Percentiles rank a stretch among this genome's conserved stretches.
phyloP scores from a whole-genome alignment of 2,329 filamentous ascomycete genomes.

The Emericellopsis cladophorae region DNA sequence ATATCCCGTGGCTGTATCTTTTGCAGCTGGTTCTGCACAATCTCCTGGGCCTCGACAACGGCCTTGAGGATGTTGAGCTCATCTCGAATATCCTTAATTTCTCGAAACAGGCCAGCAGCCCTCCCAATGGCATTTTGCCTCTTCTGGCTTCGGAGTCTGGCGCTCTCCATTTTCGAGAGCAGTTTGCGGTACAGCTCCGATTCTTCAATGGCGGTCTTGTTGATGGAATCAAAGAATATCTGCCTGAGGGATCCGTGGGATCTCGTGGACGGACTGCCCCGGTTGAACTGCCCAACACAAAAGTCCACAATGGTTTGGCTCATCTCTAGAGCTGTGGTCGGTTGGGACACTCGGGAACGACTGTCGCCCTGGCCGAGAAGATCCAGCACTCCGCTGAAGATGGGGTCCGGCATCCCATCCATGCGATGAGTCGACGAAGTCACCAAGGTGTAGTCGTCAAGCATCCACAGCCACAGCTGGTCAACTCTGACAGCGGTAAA shows the following conservation, averaged over 20 bases:
- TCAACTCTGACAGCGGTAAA: neutral
- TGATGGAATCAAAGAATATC: constrained; percentile 2
- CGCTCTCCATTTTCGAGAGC: neutral
- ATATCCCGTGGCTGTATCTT: neutral
- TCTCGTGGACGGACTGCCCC: neutral
- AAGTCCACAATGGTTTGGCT: constrained; percentile 5
- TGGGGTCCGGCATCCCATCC: neutral
- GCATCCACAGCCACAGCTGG: neutral
- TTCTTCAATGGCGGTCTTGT: constrained; percentile 2
- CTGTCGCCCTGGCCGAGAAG: neutral
- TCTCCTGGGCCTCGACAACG: constrained; percentile 4
- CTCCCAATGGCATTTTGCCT: constrained; percentile 1
- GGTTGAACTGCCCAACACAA: constrained; percentile 6
- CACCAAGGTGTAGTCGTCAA: neutral
- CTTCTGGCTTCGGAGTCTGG: neutral
- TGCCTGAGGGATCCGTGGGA: neutral
- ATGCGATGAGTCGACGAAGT: neutral
- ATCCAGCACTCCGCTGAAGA: neutral
- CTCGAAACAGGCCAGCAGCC: constrained; percentile 3
- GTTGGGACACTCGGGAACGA: neutral
- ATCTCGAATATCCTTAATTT: constrained; percentile 11
- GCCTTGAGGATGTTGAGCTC: constrained; percentile 9
- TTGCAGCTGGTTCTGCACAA: constrained; percentile 1
- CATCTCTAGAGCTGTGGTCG: constrained; percentile 4
- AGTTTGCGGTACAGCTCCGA: constrained; percentile 3